Conservation (phyloP, 192 early-diverging fungal species). For the Podila epicladia region DNA sequence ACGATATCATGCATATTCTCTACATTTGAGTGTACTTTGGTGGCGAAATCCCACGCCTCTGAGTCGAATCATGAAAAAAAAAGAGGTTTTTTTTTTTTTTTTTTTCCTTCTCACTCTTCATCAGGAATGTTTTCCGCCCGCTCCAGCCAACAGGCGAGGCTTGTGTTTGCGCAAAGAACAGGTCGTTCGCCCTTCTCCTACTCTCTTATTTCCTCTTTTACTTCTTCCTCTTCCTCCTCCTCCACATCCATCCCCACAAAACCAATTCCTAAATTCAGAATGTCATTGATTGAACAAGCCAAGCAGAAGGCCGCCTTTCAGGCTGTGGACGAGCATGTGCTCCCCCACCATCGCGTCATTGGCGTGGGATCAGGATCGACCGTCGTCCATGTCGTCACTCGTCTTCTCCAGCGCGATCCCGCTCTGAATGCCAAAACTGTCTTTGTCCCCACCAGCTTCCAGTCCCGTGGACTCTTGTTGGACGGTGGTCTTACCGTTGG, state of each 20-base stretch:
- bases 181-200: neutral
- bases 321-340: constrained; percentile 91
- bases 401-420: constrained; percentile 72
- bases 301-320: constrained; percentile 89
- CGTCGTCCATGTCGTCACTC: constrained; percentile 88
- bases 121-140: too few relatives aligned
- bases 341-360: constrained; percentile 71
- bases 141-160: too few relatives aligned
- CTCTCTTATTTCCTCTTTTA: neutral
- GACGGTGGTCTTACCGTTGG: constrained; percentile 84
- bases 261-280: neutral
- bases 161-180: neutral
- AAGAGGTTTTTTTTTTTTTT: neutral
- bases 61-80: neutral
- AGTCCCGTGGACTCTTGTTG: constrained; percentile 85
- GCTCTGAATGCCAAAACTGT: constrained; percentile 75
- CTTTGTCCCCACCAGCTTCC: constrained; percentile 94
- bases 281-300: constrained; percentile 70
- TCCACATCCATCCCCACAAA: neutral
- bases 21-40: too few relatives aligned
- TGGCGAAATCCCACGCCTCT: too few relatives aligned
- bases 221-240: neutral
- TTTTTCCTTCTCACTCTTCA: neutral
- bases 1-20: too few relatives aligned
- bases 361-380: constrained; percentile 92